Base-by-base conservation (phyloP, 1,284 basidiomycete species). In the Irpex lacteus region DNA sequence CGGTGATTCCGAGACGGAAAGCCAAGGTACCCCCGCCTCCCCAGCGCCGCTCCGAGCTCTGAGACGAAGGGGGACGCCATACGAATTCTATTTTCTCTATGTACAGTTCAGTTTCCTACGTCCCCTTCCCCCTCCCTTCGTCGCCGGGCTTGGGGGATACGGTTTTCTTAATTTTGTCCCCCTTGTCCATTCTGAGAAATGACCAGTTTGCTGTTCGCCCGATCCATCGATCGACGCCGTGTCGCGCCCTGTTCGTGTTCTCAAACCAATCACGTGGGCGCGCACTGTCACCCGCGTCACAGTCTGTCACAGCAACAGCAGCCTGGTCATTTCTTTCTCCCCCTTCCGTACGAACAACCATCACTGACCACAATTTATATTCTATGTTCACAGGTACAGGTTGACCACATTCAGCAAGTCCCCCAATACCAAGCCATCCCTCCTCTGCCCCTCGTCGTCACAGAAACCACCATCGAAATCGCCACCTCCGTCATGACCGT, bases 141-240 rank as follows among this genome's bases (percentile, higher is more conserved):
- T 90, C 86, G 87, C 88, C 84, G 88, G 89, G 89, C 88, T 89
- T 85, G 88, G 89, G 90, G 90, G 89, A 88, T 82, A 81, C 83
- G 85, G 87, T 85, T 82, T 82, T 80, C 78, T 81, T 71, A 74
- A 79, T 81, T 80, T 83, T 83, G 86, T 89, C 88, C 88, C 89
- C 88, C 88, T 86, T 77, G 85, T 87, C 86, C 83, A 77, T 54
- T 26, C 72, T 73, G 75, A 79, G 75, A 82, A 79, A 78, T 80
- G 80, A 78, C 77, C 79, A 76, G 77, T 74, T 74, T 75, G 67
- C 67, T 61, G 65, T 67, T 61, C 34, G n/a, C 36, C 26, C 34
- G 19, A 37, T 56, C 54, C 60, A 61, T 61, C 70, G 50, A 52
- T 52, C 50, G 50, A 52, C 50, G 50, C 11, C 2, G 65, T 65